phyloP scores from a whole-genome alignment of 768 basidiomycete species.

The Lentinula aciculospora region DNA sequence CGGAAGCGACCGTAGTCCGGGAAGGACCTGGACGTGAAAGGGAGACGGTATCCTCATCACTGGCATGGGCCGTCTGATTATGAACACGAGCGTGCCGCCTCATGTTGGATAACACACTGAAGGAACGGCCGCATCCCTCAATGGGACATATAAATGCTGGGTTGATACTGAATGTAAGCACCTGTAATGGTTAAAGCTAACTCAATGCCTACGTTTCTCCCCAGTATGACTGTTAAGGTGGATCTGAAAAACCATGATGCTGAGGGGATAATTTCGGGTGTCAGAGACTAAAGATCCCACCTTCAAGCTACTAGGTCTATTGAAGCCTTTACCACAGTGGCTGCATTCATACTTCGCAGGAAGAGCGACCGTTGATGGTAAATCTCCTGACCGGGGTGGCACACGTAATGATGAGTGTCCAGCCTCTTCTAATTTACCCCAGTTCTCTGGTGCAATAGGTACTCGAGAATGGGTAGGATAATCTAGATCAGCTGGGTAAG shows the following conservation, averaged over 20 bases:
- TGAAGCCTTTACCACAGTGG: conserved; percentile 80
- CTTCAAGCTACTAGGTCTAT: conserved; percentile 78
- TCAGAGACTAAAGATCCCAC: conserved; percentile 26
- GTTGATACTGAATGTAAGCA: not conserved
- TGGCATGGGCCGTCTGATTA: conserved; percentile 22
- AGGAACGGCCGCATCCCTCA: conserved; percentile 72
- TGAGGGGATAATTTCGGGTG: not conserved
- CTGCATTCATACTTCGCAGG: conserved; percentile 64
- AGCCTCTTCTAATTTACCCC: conserved; percentile 24
- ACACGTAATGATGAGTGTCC: not conserved
- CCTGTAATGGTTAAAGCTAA: conserved; percentile 4
- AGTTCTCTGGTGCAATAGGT: conserved; percentile 17
- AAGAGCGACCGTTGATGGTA: conserved; percentile 17
- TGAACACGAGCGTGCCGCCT: conserved; percentile 79
- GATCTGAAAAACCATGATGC: conserved; percentile 44
- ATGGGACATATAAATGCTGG: conserved; percentile 73
- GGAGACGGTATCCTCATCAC: conserved; percentile 32
- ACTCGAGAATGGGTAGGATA: conserved; percentile 9
- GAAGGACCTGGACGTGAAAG: conserved; percentile 11
- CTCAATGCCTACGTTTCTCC: conserved; percentile 62
- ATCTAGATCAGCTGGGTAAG: not conserved
- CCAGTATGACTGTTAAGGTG: conserved; percentile 83
- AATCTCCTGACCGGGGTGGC: not conserved
- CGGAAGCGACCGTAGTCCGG: not conserved
- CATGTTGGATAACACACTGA: conserved; percentile 88